Evolutionary conservation across 1,139 yeast genomes (phyloP).

Genomic region (Pichia sorboxylosa): DNA sequence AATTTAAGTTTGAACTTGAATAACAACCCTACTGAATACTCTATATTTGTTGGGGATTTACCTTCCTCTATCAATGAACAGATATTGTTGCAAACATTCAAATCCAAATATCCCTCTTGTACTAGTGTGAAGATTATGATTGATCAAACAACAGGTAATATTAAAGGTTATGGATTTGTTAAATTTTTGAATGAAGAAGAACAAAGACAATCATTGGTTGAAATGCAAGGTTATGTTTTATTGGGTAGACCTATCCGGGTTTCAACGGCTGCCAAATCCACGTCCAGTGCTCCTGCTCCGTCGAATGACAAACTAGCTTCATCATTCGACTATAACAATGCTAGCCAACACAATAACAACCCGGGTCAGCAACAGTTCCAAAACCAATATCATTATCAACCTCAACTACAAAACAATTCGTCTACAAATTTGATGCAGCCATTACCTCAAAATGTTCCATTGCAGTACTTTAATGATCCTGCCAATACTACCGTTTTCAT

Average conservation of each 20-base stretch:
- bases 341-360: neutral
- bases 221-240: slow-evolving; percentile 66
- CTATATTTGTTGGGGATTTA: slow-evolving; percentile 70
- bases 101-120: slow-evolving; percentile 49
- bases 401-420: slow-evolving; percentile 2
- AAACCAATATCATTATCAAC: slow-evolving; percentile 6
- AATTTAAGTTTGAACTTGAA: slow-evolving; percentile 6
- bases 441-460: slow-evolving; percentile 20
- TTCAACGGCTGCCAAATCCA: slow-evolving; percentile 50
- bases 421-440: slow-evolving; percentile 18
- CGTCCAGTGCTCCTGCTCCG: slow-evolving; percentile 4
- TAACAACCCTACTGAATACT: slow-evolving; percentile 29
- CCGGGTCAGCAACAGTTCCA: slow-evolving; percentile 22
- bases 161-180: slow-evolving; percentile 70
- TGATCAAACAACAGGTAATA: slow-evolving; percentile 62
- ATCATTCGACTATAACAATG: neutral
- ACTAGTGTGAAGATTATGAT: slow-evolving; percentile 63
- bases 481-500: slow-evolving; percentile 65
- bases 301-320: neutral
- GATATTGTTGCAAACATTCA: slow-evolving; percentile 54
- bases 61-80: slow-evolving; percentile 67
- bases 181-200: slow-evolving; percentile 54
- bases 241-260: slow-evolving; percentile 68
- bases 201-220: slow-evolving; percentile 50
- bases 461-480: slow-evolving; percentile 38